A percentile compares a stretch with the other conserved stretches of the same genome.
Conservation (phyloP, 108 stramenopile species). For the Aurantiochytrium sp. region DNA sequence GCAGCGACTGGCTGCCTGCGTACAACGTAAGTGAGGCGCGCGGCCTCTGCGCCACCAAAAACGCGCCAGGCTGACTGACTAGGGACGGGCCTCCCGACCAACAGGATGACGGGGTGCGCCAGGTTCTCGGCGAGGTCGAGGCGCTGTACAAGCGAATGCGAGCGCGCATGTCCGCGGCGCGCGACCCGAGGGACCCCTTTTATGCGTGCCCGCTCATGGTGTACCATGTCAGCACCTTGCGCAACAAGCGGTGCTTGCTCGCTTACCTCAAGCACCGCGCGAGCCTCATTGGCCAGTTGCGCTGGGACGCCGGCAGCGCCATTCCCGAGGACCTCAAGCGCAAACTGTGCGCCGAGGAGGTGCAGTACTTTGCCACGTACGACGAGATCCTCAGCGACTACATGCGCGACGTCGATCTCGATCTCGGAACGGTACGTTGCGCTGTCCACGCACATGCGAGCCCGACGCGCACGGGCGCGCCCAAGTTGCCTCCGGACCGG, state of each 20-base stretch:
- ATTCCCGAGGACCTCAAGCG: slow-evolving; percentile 51
- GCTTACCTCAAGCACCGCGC: slow-evolving; percentile 76
- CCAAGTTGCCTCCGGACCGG: no score
- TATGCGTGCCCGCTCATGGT: slow-evolving; percentile 63
- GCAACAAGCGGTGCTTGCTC: slow-evolving; percentile 86
- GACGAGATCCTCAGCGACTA: slow-evolving; percentile 58
- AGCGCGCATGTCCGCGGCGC: background rate
- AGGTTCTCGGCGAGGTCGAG: slow-evolving; percentile 46
- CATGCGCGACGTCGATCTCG: slow-evolving; percentile 51
- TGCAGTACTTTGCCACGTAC: slow-evolving; percentile 67
- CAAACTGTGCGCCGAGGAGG: slow-evolving; percentile 58
- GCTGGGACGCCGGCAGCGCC: slow-evolving; percentile 64
- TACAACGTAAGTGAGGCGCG: slow-evolving; percentile 72
- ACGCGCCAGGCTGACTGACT: no score
- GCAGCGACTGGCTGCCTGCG: slow-evolving; percentile 76
- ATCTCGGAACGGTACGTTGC: slow-evolving; percentile 45
- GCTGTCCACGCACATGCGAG: no score
- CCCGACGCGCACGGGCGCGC: no score
- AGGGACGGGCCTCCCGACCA: no score
- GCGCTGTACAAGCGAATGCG: slow-evolving; percentile 21
- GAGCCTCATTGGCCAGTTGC: slow-evolving; percentile 53
- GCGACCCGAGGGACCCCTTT: background rate
- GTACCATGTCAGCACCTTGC: slow-evolving; percentile 75
- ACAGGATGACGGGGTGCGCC: slow-evolving; percentile 44
- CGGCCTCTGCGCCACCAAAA: no score